A percentile compares a stretch with the other conserved stretches of the same genome.
These are phyloP conservation scores for Dendrostoma leiphaemia DNA, from an alignment of 2,329 filamentous ascomycete genomes.

Conservation along the genomic window DNA sequence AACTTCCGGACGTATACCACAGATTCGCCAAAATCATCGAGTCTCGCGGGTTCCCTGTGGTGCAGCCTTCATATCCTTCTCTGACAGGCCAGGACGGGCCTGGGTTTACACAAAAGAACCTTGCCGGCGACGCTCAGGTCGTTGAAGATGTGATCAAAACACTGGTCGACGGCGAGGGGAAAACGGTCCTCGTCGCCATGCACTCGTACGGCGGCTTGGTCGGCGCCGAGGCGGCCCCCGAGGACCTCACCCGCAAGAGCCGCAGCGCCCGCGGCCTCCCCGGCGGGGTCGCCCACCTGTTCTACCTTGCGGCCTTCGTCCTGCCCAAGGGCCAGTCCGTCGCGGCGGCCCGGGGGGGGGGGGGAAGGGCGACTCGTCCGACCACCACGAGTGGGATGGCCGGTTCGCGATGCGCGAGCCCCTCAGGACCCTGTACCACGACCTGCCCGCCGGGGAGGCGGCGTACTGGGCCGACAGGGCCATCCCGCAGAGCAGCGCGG, in stretches of 20 bases:
- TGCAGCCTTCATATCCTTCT: neutral
- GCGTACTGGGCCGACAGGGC: conserved; percentile 15
- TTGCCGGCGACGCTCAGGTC: neutral
- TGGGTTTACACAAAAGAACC: neutral
- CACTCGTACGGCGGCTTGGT: conserved; percentile 27
- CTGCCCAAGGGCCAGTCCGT: conserved; percentile 22
- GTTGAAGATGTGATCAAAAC: neutral
- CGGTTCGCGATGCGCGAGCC: conserved; percentile 17
- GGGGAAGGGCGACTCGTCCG: neutral
- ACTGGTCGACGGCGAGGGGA: conserved; percentile 16
- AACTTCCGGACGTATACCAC: neutral
- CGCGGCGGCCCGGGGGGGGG: no score
- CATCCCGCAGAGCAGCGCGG: conserved; percentile 17
- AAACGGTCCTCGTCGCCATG: conserved; percentile 23
- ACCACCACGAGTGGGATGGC: conserved; percentile 12
- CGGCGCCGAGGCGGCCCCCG: conserved; percentile 21
- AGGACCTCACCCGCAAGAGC: conserved; percentile 17
- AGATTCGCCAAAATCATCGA: neutral
- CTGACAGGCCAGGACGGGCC: neutral
- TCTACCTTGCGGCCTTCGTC: conserved; percentile 23
- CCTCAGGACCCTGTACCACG: conserved; percentile 17
- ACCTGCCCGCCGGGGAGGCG: conserved; percentile 21
- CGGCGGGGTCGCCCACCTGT: conserved; percentile 21
- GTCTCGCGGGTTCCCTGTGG: conserved; percentile 1
- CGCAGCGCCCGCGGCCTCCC: conserved; percentile 13